Evolutionary conservation across 768 basidiomycete genomes (phyloP), one percentile per base, ranked within the genome.

Genomic region (Rhodosporidiobolus sp.): DNA sequence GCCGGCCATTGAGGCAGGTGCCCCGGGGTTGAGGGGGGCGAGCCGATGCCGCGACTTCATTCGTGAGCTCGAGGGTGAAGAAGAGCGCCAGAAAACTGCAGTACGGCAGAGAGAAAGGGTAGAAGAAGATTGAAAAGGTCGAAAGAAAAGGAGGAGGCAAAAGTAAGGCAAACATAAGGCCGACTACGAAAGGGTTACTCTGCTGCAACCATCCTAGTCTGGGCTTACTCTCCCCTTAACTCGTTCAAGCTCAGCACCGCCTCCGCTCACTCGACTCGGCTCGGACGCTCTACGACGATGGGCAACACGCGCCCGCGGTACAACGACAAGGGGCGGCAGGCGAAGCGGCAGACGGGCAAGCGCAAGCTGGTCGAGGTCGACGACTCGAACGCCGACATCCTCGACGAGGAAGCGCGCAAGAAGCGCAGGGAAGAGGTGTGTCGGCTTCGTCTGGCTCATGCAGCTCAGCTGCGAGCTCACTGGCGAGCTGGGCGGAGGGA

Each of bases 261-360:
- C 43, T 59, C 57, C 28, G 6, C 24, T 7, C 10, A 7, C 20
- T n/a, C 10, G 26, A 24, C 38, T 16, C 20, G 7, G n/a, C 14
- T 30, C 53, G 1, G 7, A 17, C 14, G 26, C 10, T 7, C 32
- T 7, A 24, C 24, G 48, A 43, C 24, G 10, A 76, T 77, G 76
- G 76, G 76, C 34, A 62, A 71, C 52, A 54, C 76, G 0, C 70
- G 76, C 6, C 62, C 69, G 11, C 67, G 76, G 19, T 74, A 69
- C 70, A 77, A 77, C 60, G 48, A 77, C 57, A 74, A 77, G 54
- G 68, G 70, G 17, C 63, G 63, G 34, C 50, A 53, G 8, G 49
- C 58, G 12, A 30, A 60, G 32, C 58, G 66, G 12, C 43, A 67
- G 63, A 61, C 32, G 16, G 58, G 73, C 72, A 76, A 76, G 61